A percentile compares a stretch with the other conserved stretches of the same genome.
These are phyloP conservation scores for Filobasidium wieringae DNA, from an alignment of 768 basidiomycete genomes.

Conservation along the genomic window DNA sequence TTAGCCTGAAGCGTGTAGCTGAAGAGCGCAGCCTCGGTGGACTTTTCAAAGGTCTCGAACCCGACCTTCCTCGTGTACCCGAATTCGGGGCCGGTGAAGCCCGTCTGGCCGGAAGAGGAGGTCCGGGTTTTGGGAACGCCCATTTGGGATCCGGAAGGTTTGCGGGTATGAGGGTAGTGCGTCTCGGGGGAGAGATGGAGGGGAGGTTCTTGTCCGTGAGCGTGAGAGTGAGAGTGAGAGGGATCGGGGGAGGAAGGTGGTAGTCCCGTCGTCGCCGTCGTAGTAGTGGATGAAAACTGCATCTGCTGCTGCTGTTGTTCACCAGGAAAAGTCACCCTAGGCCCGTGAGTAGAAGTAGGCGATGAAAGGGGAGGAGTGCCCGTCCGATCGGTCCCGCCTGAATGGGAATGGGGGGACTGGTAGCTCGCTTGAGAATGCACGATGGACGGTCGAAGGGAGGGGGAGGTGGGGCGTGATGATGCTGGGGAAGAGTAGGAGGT, in stretches of 20 bases:
- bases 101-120: slow-evolving; percentile 24
- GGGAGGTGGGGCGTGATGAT: background rate
- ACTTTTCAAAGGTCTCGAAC: slow-evolving; percentile 39
- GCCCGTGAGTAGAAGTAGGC: background rate
- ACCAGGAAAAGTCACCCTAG: background rate
- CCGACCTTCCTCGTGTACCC: slow-evolving; percentile 38
- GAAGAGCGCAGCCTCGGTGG: slow-evolving; percentile 34
- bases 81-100: slow-evolving; percentile 11
- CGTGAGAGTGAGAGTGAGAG: background rate
- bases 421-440: background rate
- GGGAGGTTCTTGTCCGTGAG: background rate
- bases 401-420: background rate
- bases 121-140: slow-evolving; percentile 32
- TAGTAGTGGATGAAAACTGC: background rate
- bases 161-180: background rate
- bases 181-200: too few relatives aligned
- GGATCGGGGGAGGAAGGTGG: background rate
- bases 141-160: background rate
- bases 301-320: background rate
- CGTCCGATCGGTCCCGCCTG: background rate
- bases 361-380: background rate
- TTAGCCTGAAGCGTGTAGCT: slow-evolving; percentile 48
- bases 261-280: background rate
- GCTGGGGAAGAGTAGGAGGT: background rate
- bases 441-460: background rate